Evolutionary conservation across 1,284 basidiomycete genomes (phyloP), one percentile per base, ranked within the genome.

Genomic region (Flammula alnicola): DNA sequence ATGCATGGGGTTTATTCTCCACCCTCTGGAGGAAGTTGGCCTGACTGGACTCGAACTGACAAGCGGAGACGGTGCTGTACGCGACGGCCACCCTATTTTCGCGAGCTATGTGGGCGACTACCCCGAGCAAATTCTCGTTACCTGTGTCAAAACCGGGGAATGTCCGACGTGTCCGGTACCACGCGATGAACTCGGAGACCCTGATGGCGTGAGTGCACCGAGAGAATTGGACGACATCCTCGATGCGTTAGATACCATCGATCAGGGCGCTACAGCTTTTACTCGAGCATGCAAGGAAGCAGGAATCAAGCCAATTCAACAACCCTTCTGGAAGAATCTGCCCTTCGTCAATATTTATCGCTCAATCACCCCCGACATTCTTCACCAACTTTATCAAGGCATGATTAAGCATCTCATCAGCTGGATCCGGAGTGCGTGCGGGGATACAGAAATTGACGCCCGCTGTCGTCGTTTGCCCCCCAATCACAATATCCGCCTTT

Each of bases 401-500:
- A 35, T 75, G 3, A 43, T 74, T 40, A 72, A 69, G 45, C 68
- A 73, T 50, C 46, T 75, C n/a, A 55, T 70, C 4, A 27, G 27
- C 0, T 76, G 69, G 69, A 11, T 69, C 11, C 49, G 38, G 1
- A 3, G 25, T 2, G 56, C 52, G 1, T 60, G 42, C 48, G 58
- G 61, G 6, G 52, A 52, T 43, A 60, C 56, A 1, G 66, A 74
- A 46, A 64, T 75, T 38, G 69, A 75, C 56, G 64, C 63, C 0
- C 57, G 65, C 0, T 68, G 64, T 29, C 56, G 55, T 0, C 51
- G 62, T 0, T 40, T 74, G 2, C 71, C 69, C 0, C 65, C 63
- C n/a, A 73, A 75, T 56, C 69, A 72, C 49, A 60, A 69, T 29
- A 60, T 74, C n/a, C 61, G 67, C 0, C 47, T 63, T 0, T 78